Evolutionary conservation across 495 filamentous ascomycete genomes (phyloP), one percentile per base, ranked within the genome.

Genomic region (Chaetomium tenue): DNA sequence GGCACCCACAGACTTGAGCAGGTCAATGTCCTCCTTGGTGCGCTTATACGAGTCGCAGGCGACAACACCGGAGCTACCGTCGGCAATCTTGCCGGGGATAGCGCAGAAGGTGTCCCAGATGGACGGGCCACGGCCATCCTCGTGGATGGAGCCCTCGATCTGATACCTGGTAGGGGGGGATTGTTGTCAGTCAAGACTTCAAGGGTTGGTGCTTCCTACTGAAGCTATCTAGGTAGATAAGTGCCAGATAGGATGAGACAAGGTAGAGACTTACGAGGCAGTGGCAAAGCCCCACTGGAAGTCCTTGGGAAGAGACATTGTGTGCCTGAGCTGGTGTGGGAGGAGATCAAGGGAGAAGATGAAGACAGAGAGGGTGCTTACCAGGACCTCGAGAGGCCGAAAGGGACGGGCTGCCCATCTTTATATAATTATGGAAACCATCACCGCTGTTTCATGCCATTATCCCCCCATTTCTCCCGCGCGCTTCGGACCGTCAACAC

Each of bases 241-340:
- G 39, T 9, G 12, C 28, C 6, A 18, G 40, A 20, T 5, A 48
- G 57, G 33, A 28, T 7, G 57, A 22, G 52, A 40, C 13, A 46
- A 25, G 23, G 47, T 28, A 63, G 64, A 63, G 64, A 81, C 81
- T 76, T 71, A 90, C 87, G 85, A 82, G 66, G 89, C 89, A 46
- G 89, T 93, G 66, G 90, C 89, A 74, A 90, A 93, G 60, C 89
- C 90, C 90, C 90, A 92, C 64, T 90, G 73, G 73, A 92, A 92
- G 72, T 91, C 89, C 57, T 85, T 82, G 50, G 87, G 88, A 62
- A 92, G 80, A 72, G 79, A 81, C 79, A 81, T 80, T 60, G 56
- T 50, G 16, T 53, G 16, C 48, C 28, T 44, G 23, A 28, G 30
- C 47, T 13, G 18, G 3, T 20, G 30, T 33, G 46, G 6, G 33